A percentile compares a stretch with the other conserved stretches of the same genome.
Conservation (phyloP, 2,329 filamentous ascomycete genomes). For the Grosmannia huntii region DNA sequence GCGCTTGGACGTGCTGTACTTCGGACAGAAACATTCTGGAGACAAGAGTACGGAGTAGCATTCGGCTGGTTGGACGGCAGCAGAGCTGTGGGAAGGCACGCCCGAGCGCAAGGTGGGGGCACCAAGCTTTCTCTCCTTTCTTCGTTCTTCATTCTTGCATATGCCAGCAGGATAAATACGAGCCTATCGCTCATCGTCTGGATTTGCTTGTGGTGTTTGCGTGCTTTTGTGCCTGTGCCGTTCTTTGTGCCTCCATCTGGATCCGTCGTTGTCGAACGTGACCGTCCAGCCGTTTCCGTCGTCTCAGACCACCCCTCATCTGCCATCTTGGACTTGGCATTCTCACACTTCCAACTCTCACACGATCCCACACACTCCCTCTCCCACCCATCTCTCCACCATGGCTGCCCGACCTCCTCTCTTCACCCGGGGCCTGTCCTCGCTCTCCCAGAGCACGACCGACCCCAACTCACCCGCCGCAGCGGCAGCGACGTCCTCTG, state of each 20-base stretch:
- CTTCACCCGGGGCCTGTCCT: constrained; percentile 51
- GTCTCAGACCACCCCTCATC: neutral
- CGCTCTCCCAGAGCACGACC: constrained; percentile 41
- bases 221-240: neutral
- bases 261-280: neutral
- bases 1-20: neutral
- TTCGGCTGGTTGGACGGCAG: neutral
- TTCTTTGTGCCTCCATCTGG: neutral
- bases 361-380: neutral
- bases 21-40: neutral
- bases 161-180: neutral
- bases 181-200: neutral
- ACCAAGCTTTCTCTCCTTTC: neutral
- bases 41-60: neutral
- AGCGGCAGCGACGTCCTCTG: constrained; percentile 61
- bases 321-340: neutral
- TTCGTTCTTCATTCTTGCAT: neutral
- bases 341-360: neutral
- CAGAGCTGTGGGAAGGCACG: neutral
- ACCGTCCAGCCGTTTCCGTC: neutral
- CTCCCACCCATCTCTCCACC: constrained; percentile 1
- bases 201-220: neutral
- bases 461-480: constrained; percentile 42
- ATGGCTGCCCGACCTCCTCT: constrained; percentile 46
- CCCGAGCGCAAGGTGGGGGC: neutral